Evolutionary conservation across 352 stramenopile genomes (phyloP).

Genomic region (Plasmopara viticola): DNA sequence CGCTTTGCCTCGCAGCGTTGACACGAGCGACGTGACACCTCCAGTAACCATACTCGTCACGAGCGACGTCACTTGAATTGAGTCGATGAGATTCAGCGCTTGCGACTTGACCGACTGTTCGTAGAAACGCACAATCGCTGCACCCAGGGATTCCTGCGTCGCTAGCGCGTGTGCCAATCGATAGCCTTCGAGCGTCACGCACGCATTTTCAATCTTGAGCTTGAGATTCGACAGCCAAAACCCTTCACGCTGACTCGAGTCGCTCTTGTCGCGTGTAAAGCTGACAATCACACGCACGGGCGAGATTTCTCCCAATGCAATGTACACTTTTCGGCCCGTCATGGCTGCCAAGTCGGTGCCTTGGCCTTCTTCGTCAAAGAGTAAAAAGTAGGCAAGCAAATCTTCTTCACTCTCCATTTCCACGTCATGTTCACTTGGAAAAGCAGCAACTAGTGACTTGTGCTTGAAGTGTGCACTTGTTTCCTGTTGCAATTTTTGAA

Average conservation of each 20-base stretch:
- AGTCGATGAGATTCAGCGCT: constrained; percentile 74
- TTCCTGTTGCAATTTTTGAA: constrained; percentile 53
- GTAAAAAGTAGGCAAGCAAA: constrained; percentile 68
- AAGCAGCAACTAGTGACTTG: constrained; percentile 45
- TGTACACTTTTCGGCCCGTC: constrained; percentile 73
- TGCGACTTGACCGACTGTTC: constrained; percentile 79
- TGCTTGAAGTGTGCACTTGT: constrained; percentile 65
- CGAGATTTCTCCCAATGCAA: constrained; percentile 57
- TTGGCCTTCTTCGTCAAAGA: constrained; percentile 36
- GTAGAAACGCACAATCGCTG: constrained; percentile 65
- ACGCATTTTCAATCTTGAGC: constrained; percentile 83
- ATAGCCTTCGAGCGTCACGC: constrained; percentile 64
- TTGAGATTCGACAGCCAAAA: constrained; percentile 84
- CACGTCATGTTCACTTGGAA: constrained; percentile 24
- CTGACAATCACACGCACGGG: constrained; percentile 71
- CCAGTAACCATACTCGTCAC: constrained; percentile 77
- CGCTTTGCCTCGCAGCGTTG: constrained; percentile 73
- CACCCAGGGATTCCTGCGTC: constrained; percentile 66
- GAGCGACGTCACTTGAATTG: constrained; percentile 79
- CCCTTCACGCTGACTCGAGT: constrained; percentile 32
- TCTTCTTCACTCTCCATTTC: constrained; percentile 30
- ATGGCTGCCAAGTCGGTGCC: constrained; percentile 53
- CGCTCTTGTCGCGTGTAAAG: constrained; percentile 67
- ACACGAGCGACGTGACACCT: constrained; percentile 71
- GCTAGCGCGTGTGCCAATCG: constrained; percentile 58